Base-by-base conservation (phyloP, 352 stramenopile genomes). In the Globisporangium parvum region DNA sequence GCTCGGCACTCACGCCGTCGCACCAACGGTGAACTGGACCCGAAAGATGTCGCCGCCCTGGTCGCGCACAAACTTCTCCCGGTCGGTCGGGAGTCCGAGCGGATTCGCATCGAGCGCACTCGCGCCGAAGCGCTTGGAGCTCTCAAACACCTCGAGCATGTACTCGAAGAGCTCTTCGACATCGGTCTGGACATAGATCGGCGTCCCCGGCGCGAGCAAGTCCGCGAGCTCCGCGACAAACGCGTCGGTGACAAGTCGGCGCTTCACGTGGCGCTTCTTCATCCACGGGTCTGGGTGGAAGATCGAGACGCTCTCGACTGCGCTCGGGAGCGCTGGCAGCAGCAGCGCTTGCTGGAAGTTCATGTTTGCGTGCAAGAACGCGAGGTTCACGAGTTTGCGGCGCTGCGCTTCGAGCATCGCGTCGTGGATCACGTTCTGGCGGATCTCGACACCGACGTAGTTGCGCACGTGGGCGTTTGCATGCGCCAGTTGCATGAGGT, bases 231-330 rank as follows among this genome's bases (percentile, higher is more conserved):
- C 74, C 0, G 60, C 35, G 20, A 88, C 83, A 47, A 95, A 92
- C 48, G 77, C 70, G 44, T 71, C 51, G 3, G 65, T 92, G 28
- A 95, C 82, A 14, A 95, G 65, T 46, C 85, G 73, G 26, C 85
- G 74, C 66, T 95, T 95, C 33, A 88, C 53, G 65, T 95, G 85
- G 55, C 76, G 72, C 57, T 93, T 95, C 66, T 95, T 95, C 75
- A 93, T 89, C 85, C 85, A 95, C 64, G 85, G 85, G 31, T 95
- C 85, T 24, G 85, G 85, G 57, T 95, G 83, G 60, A 93, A 91
- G 57, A 95, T 95, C 45, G 85, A 95, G 2, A 95, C 82, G 59
- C 85, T 93, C 28, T 59, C 54, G 42, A 91, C 62, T 0, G 60
- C 62, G 11, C 58, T 69, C 6, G 81, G 77, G 37, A 95, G 53